These are phyloP conservation scores for Astrothelium subdiscretum DNA, from an alignment of 495 filamentous ascomycete species.

Conservation along the genomic window DNA sequence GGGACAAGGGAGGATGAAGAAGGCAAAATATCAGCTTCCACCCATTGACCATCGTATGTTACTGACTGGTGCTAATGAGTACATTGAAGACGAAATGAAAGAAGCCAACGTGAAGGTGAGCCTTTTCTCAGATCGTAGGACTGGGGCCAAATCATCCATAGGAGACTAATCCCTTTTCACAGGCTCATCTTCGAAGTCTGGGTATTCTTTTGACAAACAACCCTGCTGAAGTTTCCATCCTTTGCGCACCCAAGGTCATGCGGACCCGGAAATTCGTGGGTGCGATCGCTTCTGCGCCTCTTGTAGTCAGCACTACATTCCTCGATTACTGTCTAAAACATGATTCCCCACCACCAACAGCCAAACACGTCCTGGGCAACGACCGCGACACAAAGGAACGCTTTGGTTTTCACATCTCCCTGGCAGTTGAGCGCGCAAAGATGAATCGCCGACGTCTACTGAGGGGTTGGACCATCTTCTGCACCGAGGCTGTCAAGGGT, in stretches of 20 bases:
- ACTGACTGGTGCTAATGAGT: constrained; percentile 68
- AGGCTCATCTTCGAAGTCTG: constrained; percentile 73
- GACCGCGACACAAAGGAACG: constrained; percentile 61
- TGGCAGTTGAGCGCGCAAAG: constrained; percentile 55
- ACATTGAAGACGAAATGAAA: constrained; percentile 53
- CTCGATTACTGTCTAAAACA: constrained; percentile 59
- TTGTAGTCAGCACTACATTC: constrained; percentile 65
- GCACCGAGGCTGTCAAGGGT: constrained; percentile 62
- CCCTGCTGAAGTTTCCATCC: constrained; percentile 61
- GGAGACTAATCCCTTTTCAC: constrained; percentile 12
- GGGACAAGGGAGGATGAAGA: constrained; percentile 51
- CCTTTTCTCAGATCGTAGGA: constrained; percentile 4
- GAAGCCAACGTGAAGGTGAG: constrained; percentile 74
- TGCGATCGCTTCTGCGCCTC: constrained; percentile 65
- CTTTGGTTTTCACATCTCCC: constrained; percentile 53
- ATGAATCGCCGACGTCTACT: constrained; percentile 66
- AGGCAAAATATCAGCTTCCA: constrained; percentile 32
- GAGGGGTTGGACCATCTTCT: constrained; percentile 61
- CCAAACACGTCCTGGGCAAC: constrained; percentile 31
- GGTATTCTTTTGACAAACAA: constrained; percentile 74
- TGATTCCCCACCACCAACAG: constrained; percentile 29
- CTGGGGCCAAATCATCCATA: neutral
- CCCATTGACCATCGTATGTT: constrained; percentile 59
- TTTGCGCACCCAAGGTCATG: constrained; percentile 76
- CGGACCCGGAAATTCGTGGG: constrained; percentile 88